phyloP scores from a whole-genome alignment of 1,139 yeast species.

The Eremothecium coryli region DNA sequence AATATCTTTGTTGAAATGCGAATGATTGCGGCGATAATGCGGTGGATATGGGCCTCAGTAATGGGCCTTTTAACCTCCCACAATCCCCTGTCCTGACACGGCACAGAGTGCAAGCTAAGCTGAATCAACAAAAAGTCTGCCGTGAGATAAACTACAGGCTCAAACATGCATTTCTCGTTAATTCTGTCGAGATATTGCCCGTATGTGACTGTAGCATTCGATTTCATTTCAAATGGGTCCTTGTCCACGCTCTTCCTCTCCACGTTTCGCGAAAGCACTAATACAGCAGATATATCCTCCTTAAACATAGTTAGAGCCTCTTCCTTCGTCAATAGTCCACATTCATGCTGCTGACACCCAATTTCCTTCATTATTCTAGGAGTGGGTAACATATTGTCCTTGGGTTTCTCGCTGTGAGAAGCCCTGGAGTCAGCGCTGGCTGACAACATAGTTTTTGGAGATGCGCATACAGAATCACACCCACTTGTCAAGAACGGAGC shows the following conservation, averaged over 20 bases:
- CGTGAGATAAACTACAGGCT: slow-evolving; percentile 22
- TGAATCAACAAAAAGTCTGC: slow-evolving; percentile 19
- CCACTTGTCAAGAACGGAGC: neutral
- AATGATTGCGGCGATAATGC: slow-evolving; percentile 41
- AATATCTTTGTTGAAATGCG: slow-evolving; percentile 43
- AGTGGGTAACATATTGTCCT: slow-evolving; percentile 1
- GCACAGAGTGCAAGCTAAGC: slow-evolving; percentile 32
- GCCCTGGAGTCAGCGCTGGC: too few species aligned
- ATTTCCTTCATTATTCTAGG: neutral
- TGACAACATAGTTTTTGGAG: too few species aligned
- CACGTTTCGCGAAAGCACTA: slow-evolving; percentile 10
- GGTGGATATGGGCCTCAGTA: slow-evolving; percentile 36
- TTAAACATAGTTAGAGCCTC: slow-evolving; percentile 17
- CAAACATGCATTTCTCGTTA: slow-evolving; percentile 26
- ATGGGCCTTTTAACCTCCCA: slow-evolving; percentile 26
- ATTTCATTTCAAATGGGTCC: slow-evolving; percentile 23
- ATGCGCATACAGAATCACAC: neutral
- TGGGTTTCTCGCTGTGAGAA: neutral
- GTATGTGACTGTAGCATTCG: slow-evolving; percentile 23
- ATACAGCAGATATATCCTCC: slow-evolving; percentile 14
- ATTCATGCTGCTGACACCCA: slow-evolving; percentile 1
- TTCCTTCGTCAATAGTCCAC: slow-evolving; percentile 7
- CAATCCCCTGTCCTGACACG: slow-evolving; percentile 37
- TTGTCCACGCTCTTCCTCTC: slow-evolving; percentile 7
- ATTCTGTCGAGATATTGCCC: slow-evolving; percentile 22